Conservation (phyloP, 2,329 filamentous ascomycete species). For the Diaporthe ilicicola region DNA sequence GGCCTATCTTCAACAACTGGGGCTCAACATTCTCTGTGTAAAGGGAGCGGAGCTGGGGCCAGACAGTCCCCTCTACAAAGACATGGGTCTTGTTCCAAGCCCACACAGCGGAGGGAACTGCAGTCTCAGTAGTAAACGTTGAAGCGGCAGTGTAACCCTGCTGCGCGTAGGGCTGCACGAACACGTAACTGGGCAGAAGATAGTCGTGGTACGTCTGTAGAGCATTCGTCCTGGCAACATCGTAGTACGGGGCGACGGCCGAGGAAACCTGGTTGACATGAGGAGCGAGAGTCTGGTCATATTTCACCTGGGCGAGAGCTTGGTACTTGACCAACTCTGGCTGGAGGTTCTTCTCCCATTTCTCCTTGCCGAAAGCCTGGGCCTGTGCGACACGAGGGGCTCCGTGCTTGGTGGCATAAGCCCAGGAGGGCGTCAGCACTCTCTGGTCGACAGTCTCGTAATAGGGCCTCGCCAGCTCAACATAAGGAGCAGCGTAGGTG, state of each 20-base stretch:
- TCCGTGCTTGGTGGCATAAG: constrained; percentile 75
- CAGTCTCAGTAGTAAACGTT: constrained; percentile 72
- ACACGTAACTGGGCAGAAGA: constrained; percentile 78
- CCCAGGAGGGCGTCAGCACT: constrained; percentile 74
- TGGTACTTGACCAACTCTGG: constrained; percentile 77
- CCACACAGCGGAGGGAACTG: constrained; percentile 76
- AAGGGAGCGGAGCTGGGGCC: constrained; percentile 81
- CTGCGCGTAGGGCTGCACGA: constrained; percentile 76
- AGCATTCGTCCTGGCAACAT: constrained; percentile 68
- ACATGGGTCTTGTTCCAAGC: constrained; percentile 73
- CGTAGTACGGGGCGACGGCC: constrained; percentile 76
- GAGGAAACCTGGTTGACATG: constrained; percentile 71
- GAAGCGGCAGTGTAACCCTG: constrained; percentile 74
- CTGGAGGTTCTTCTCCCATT: constrained; percentile 82
- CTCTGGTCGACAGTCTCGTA: constrained; percentile 68
- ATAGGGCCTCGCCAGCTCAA: constrained; percentile 81
- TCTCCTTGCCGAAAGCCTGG: constrained; percentile 69
- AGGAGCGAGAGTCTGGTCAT: constrained; percentile 76
- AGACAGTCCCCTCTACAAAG: constrained; percentile 80
- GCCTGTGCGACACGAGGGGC: constrained; percentile 76
- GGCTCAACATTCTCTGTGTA: constrained; percentile 96
- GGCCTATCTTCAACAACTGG: constrained; percentile 89
- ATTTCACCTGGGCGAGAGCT: constrained; percentile 68
- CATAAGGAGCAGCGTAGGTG: constrained; percentile 82
- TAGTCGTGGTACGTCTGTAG: constrained; percentile 76